phyloP scores from a whole-genome alignment of 2,329 filamentous ascomycete genomes.

The Aquanectria penicillioides region DNA sequence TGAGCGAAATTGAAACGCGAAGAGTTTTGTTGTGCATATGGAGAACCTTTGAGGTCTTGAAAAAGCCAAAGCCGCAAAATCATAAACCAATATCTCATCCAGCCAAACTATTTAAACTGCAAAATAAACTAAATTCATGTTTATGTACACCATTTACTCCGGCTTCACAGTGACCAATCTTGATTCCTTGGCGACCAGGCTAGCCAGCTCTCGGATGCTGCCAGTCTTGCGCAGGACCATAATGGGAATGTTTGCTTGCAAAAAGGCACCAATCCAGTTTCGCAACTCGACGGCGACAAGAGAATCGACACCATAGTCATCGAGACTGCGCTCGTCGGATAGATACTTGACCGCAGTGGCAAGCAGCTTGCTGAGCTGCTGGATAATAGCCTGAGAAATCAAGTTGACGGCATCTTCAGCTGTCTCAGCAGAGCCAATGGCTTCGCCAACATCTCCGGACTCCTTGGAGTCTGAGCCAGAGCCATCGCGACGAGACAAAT shows the following conservation, averaged over 20 bases:
- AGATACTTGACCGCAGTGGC: constrained; percentile 39
- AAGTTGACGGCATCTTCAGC: constrained; percentile 29
- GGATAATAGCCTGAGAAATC: constrained; percentile 30
- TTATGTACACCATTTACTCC: constrained; percentile 4
- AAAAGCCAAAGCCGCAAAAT: too few relatives aligned
- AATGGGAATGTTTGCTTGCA: constrained; percentile 36
- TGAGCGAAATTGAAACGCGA: too few relatives aligned
- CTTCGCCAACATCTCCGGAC: constrained; percentile 13
- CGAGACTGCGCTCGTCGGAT: constrained; percentile 30
- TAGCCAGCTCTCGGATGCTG: constrained; percentile 35
- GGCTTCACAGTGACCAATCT: constrained; percentile 29
- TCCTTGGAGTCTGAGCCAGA: constrained; percentile 1
- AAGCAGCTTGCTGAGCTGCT: constrained; percentile 39
- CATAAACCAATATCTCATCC: background rate
- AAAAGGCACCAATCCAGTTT: constrained; percentile 40
- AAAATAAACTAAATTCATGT: background rate
- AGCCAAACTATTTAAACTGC: too few relatives aligned
- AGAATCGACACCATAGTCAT: constrained; percentile 44
- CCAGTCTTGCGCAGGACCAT: constrained; percentile 33
- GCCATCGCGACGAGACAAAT: background rate
- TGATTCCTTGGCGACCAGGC: constrained; percentile 34
- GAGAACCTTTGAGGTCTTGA: too few relatives aligned
- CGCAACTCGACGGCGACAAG: constrained; percentile 45
- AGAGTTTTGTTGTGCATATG: too few relatives aligned
- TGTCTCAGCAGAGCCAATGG: constrained; percentile 20